Evolutionary conservation across 176 grass and related monocot genomes (phyloP).

Genomic region (Chloris gayana): DNA sequence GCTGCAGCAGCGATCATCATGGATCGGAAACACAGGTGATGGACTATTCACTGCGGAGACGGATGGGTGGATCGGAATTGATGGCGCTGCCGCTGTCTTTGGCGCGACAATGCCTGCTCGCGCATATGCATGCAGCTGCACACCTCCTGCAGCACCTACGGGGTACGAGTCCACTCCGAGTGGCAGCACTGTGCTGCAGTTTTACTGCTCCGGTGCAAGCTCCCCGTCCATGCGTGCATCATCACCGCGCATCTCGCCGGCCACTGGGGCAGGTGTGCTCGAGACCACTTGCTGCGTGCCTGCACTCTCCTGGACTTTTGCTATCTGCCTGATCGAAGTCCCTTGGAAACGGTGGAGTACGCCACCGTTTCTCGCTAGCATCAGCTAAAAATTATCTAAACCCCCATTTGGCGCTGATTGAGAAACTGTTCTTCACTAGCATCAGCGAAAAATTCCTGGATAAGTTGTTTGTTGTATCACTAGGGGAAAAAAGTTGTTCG

Average conservation of each 20-base stretch:
- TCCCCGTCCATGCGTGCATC: conserved; percentile 37
- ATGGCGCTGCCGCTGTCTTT: conserved; percentile 21
- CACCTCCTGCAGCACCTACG: background rate
- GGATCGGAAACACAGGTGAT: background rate
- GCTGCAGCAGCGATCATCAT: background rate
- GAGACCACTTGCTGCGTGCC: conserved; percentile 29
- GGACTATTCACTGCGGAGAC: too few relatives aligned
- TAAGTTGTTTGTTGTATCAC: too few relatives aligned
- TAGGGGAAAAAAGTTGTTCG: too few relatives aligned
- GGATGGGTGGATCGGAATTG: background rate
- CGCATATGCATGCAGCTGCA: background rate
- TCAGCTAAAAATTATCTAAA: too few relatives aligned
- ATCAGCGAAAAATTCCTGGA: too few relatives aligned
- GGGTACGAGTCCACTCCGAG: background rate
- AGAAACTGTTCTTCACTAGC: too few relatives aligned
- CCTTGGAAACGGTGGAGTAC: too few relatives aligned
- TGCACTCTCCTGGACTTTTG: background rate
- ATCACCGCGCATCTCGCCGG: conserved; percentile 34
- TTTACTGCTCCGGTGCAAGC: background rate
- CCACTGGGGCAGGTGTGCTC: conserved; percentile 17
- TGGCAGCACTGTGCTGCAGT: background rate
- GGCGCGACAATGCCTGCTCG: conserved; percentile 25
- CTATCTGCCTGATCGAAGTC: too few relatives aligned
- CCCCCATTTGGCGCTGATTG: too few relatives aligned
- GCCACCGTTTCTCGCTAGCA: too few relatives aligned